Conservation (phyloP, 345 rosid species). For the Eucalyptus shirleyi region DNA sequence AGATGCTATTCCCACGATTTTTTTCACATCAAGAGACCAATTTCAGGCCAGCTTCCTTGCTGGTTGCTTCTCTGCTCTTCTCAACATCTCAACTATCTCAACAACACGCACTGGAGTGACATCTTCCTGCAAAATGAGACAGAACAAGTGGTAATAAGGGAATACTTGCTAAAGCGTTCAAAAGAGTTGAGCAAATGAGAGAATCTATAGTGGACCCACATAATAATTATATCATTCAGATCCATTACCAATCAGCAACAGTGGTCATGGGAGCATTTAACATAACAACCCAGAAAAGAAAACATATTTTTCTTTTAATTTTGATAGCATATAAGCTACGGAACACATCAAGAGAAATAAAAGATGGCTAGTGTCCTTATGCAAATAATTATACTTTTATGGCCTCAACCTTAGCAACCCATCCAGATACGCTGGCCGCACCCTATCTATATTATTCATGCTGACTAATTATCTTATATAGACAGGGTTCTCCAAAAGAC, state of each 20-base stretch:
- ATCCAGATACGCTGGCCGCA: background rate
- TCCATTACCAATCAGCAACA: conserved; percentile 88
- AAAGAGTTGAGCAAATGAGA: background rate
- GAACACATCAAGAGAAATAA: background rate
- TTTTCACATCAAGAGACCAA: background rate
- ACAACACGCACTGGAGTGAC: conserved; percentile 22
- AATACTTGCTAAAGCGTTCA: background rate
- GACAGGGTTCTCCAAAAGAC: background rate
- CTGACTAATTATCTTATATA: background rate
- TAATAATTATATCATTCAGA: conserved; percentile 93
- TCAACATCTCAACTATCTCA: conserved; percentile 21
- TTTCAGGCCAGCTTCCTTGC: background rate
- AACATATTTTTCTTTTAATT: background rate
- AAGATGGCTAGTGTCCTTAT: background rate
- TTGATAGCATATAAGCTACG: background rate
- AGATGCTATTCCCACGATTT: background rate
- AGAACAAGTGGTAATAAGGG: background rate
- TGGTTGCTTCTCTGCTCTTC: conserved; percentile 18
- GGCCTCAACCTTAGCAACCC: background rate
- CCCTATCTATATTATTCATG: background rate
- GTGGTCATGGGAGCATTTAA: conserved; percentile 26
- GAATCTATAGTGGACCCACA: conserved; percentile 21
- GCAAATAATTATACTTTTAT: background rate
- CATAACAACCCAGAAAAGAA: background rate
- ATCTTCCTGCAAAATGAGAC: conserved; percentile 13